Evolutionary conservation across 2,329 filamentous ascomycete species (phyloP).

Genomic region (Cladosporium sp.): DNA sequence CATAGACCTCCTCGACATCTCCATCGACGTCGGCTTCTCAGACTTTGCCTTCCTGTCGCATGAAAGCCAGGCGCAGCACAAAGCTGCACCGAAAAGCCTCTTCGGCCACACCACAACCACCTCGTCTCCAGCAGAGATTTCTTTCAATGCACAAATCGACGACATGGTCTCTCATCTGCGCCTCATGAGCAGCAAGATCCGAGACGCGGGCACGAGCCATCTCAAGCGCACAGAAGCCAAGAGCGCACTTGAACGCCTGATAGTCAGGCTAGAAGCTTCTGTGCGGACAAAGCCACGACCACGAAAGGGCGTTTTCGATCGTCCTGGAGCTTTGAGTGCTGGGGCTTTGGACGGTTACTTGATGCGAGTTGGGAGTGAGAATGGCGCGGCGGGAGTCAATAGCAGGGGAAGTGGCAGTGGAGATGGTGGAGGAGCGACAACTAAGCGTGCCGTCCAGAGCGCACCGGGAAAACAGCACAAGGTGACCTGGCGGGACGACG

Average conservation of each 20-base stretch:
- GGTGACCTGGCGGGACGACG: conserved; percentile 13
- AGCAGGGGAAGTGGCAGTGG: too few relatives aligned
- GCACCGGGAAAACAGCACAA: conserved; percentile 13
- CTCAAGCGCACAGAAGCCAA: conserved; percentile 76
- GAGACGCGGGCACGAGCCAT: conserved; percentile 71
- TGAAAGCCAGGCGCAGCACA: conserved; percentile 2
- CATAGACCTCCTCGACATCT: conserved; percentile 70
- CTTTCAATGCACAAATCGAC: conserved; percentile 74
- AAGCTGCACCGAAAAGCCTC: background rate
- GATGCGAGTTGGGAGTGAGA: conserved; percentile 4
- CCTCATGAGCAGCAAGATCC: conserved; percentile 60
- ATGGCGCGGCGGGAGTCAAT: background rate
- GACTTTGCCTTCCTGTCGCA: conserved; percentile 29
- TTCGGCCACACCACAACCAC: conserved; percentile 27
- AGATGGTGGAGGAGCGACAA: too few relatives aligned
- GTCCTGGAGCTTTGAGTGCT: background rate
- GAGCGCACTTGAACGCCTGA: conserved; percentile 70
- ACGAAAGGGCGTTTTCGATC: conserved; percentile 34
- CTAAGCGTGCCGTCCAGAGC: background rate
- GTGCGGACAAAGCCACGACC: conserved; percentile 61
- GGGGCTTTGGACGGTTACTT: conserved; percentile 29
- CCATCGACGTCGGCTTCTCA: conserved; percentile 64
- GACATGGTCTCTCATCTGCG: conserved; percentile 61
- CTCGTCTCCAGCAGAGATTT: conserved; percentile 39
- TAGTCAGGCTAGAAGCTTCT: conserved; percentile 68